A percentile compares a stretch with the other conserved stretches of the same genome.
Evolutionary conservation across 2,329 filamentous ascomycete species (phyloP).

Genomic region (Cercospora sp.): DNA sequence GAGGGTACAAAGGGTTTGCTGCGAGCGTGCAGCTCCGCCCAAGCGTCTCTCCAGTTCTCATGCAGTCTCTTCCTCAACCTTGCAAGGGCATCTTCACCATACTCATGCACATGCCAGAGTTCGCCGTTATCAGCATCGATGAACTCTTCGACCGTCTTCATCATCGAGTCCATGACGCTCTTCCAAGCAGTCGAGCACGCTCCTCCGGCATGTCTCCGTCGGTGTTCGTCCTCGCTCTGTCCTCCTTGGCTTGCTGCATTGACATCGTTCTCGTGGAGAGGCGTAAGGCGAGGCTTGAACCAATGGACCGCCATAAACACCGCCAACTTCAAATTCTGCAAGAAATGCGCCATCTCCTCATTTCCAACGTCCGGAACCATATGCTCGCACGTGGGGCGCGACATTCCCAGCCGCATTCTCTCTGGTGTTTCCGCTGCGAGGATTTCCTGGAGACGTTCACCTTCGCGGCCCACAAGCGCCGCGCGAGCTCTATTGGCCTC

Average conservation of each 20-base stretch:
- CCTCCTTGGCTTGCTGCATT: neutral
- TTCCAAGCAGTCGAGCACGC: slow-evolving; percentile 4
- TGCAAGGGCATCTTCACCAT: neutral
- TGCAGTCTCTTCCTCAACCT: neutral
- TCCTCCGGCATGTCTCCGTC: neutral
- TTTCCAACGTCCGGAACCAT: neutral
- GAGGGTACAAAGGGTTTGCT: neutral
- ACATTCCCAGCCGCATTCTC: neutral
- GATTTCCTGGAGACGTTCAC: neutral
- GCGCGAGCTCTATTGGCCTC: neutral
- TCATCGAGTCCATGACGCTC: neutral
- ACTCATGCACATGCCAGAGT: neutral
- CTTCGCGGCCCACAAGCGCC: neutral
- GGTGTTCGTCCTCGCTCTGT: neutral
- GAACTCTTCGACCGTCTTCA: neutral
- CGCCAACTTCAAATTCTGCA: neutral
- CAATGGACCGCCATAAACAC: neutral
- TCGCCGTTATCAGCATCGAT: neutral
- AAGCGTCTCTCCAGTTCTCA: neutral
- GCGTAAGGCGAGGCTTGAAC: neutral
- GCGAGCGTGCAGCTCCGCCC: neutral
- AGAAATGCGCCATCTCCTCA: neutral
- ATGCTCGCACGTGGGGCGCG: neutral
- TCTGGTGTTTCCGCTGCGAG: neutral
- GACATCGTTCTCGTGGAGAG: neutral